These are phyloP conservation scores for Neocatenulostroma microsporum DNA, from an alignment of 2,329 filamentous ascomycete genomes.

Conservation along the genomic window DNA sequence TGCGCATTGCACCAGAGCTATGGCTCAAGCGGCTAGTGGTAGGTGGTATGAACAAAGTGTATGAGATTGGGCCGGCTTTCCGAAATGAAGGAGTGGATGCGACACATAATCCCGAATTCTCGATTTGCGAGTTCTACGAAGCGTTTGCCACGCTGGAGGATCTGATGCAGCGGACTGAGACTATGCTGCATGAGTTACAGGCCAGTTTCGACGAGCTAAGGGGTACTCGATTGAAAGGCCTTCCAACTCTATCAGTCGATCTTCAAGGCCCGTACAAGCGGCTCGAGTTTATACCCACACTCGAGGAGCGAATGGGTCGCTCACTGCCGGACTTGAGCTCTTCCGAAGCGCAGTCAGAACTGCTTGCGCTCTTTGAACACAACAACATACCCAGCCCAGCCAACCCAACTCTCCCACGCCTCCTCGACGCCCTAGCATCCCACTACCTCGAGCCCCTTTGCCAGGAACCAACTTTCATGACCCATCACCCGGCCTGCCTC, in stretches of 20 bases:
- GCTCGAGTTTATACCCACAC: conserved; percentile 72
- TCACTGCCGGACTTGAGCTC: conserved; percentile 46
- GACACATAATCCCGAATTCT: conserved; percentile 96
- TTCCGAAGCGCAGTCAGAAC: conserved; percentile 48
- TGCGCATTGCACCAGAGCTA: conserved; percentile 87
- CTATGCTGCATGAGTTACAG: conserved; percentile 44
- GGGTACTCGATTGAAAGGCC: conserved; percentile 10
- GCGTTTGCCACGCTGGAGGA: conserved; percentile 70
- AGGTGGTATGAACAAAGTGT: conserved; percentile 79
- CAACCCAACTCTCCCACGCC: conserved; percentile 53
- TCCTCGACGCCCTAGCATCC: conserved; percentile 74
- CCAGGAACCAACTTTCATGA: conserved; percentile 70
- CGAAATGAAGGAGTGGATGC: conserved; percentile 81
- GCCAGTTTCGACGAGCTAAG: not conserved
- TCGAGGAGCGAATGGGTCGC: conserved; percentile 61
- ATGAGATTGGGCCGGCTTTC: conserved; percentile 88
- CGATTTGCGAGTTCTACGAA: conserved; percentile 94
- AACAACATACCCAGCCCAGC: conserved; percentile 44
- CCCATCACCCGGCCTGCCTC: conserved; percentile 80
- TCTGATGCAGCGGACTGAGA: conserved; percentile 68
- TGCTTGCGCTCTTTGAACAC: conserved; percentile 50
- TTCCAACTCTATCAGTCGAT: conserved; percentile 25
- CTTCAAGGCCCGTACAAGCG: conserved; percentile 41
- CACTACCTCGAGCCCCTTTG: conserved; percentile 73
- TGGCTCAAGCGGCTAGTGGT: conserved; percentile 90